Base-by-base conservation (phyloP, 768 basidiomycete genomes). In the Tubosaeta sp. region DNA sequence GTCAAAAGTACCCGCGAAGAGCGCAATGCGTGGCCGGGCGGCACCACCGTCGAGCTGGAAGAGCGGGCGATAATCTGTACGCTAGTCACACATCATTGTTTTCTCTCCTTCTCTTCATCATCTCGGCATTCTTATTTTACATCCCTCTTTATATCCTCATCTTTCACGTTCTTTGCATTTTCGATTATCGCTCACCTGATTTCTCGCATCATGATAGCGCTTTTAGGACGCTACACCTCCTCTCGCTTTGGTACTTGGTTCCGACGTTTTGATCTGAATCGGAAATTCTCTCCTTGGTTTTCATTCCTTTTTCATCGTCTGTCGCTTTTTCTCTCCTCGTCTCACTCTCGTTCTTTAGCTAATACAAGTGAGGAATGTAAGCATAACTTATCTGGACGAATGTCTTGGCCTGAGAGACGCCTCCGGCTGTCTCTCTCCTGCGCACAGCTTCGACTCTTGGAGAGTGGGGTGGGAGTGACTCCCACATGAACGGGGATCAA, bases 11-110 rank as follows among this genome's bases (percentile, higher is more conserved):
- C 43, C 68, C 0, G 64, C 56, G 19, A 65, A 59, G 31, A 41
- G 52, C 54, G 46, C 62, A 52, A 51, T 46, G 43, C 54, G 67
- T 56, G 73, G 63, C 22, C 55, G 56, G 43, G 70, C 70, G n/a
- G 71, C 75, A 2, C 83, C 83, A 9, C 83, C 83, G 12, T 85
- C 83, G 33, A 84, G 83, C 56, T 85, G 83, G 83, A 83, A 79
- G 65, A 68, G 9, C 42, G 27, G 55, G 4, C 62, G 62, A 32
- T 68, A 43, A 57, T 19, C 26, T 35, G 16, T 22, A 2, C 17
- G 31, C 38, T 38, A 35, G 32, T 33, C 29, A 29, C 9, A 6
- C 29, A 6, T 9, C 29, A 6, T 29, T 9, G 29, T 29, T 29
- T 9, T 29, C 9, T 29, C 9, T 10, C n/a, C 7, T 12, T 29